Percentiles rank a stretch among this genome's conserved stretches.
Conservation (phyloP, 306 rosid species). For the Corylus avellana region DNA sequence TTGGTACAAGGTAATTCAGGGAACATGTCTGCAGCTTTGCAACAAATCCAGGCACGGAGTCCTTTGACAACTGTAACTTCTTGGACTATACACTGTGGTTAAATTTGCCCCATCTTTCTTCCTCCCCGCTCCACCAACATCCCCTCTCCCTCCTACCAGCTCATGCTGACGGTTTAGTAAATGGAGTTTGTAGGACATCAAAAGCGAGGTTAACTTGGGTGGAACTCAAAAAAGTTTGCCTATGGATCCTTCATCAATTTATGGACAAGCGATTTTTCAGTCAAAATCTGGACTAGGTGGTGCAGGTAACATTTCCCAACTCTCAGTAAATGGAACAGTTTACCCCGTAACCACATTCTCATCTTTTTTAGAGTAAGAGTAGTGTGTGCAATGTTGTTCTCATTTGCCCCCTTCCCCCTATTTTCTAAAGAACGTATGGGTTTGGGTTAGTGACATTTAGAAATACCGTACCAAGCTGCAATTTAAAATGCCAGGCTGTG, state of each 20-base stretch:
- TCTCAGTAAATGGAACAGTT: background rate
- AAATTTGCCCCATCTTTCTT: conserved; percentile 6
- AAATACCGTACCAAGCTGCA: background rate
- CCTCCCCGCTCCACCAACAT: background rate
- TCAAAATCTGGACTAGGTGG: conserved; percentile 69
- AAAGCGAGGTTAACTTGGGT: conserved; percentile 66
- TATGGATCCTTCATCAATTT: conserved; percentile 73
- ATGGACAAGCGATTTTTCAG: conserved; percentile 75
- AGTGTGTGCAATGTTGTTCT: background rate
- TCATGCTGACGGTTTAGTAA: conserved; percentile 34
- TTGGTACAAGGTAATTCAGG: conserved; percentile 75
- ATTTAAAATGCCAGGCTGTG: background rate
- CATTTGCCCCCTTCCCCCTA: background rate
- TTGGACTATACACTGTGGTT: conserved; percentile 27
- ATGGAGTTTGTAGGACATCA: conserved; percentile 62
- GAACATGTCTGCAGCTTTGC: conserved; percentile 68
- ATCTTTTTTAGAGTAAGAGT: background rate
- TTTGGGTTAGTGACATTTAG: background rate
- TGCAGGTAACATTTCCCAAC: conserved; percentile 49
- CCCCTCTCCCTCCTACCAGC: conserved; percentile 9
- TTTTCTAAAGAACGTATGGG: background rate
- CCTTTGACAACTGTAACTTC: conserved; percentile 63
- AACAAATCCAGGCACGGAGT: conserved; percentile 70
- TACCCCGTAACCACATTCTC: background rate
- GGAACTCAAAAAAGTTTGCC: conserved; percentile 64